phyloP scores from a whole-genome alignment of 805 yeast genomes.

The Ogataea allantospora region DNA sequence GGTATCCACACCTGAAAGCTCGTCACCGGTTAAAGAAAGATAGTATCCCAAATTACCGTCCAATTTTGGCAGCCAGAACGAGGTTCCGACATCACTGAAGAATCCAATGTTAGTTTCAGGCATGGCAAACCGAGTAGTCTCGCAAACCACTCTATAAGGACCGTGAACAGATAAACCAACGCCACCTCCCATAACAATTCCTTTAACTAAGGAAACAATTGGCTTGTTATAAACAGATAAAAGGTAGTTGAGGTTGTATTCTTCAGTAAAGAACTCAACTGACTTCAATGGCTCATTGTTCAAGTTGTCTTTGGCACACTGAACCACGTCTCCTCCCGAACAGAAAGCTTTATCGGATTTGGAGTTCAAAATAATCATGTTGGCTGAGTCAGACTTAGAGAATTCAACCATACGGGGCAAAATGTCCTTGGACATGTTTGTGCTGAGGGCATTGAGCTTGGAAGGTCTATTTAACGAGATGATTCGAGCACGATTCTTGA shows the following conservation, averaged over 20 bases:
- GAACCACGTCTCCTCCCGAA: slow-evolving; percentile 95
- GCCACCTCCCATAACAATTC: slow-evolving; percentile 98
- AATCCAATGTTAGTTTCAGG: slow-evolving; percentile 97
- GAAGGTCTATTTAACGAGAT: slow-evolving; percentile 74
- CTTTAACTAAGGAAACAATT: slow-evolving; percentile 79
- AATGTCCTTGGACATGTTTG: slow-evolving; percentile 70
- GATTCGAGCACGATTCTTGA: slow-evolving; percentile 64
- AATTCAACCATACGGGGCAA: slow-evolving; percentile 75
- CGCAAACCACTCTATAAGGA: slow-evolving; percentile 92
- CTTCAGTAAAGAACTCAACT: slow-evolving; percentile 67
- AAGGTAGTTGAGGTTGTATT: slow-evolving; percentile 77
- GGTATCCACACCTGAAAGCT: slow-evolving; percentile 75
- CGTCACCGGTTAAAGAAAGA: slow-evolving; percentile 82
- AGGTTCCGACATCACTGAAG: slow-evolving; percentile 93
- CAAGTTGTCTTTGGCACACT: slow-evolving; percentile 62
- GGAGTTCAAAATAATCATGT: slow-evolving; percentile 67
- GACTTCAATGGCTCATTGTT: slow-evolving; percentile 47
- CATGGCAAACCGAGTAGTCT: slow-evolving; percentile 89
- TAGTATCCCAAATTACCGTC: slow-evolving; percentile 84
- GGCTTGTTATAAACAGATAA: slow-evolving; percentile 87
- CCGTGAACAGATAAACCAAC: slow-evolving; percentile 89
- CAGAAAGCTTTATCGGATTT: slow-evolving; percentile 72
- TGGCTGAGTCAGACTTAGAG: slow-evolving; percentile 63
- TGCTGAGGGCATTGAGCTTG: slow-evolving; percentile 82
- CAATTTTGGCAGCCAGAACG: slow-evolving; percentile 81